These are phyloP conservation scores for Candida vartiovaarae DNA, from an alignment of 805 yeast genomes.

Conservation along the genomic window DNA sequence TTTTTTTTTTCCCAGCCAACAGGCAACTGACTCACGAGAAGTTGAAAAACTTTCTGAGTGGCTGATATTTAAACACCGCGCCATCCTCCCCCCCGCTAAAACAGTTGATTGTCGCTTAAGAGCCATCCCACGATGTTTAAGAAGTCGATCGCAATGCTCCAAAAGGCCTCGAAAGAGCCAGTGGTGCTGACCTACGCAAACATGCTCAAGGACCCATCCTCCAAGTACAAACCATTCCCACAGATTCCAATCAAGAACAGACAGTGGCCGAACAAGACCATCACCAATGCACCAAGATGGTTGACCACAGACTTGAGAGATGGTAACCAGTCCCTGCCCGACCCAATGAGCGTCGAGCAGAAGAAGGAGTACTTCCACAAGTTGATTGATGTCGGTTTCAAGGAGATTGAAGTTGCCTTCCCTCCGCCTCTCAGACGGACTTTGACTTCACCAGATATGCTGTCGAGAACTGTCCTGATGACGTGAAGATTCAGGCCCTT, in stretches of 20 bases:
- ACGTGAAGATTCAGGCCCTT: conserved; percentile 65
- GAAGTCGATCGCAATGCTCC: conserved; percentile 10
- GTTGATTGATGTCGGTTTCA: conserved; percentile 65
- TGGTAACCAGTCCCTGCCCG: conserved; percentile 77
- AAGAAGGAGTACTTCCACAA: conserved; percentile 71
- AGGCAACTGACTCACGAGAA: too few relatives aligned
- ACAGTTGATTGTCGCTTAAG: too few relatives aligned
- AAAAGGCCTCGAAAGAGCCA: conserved; percentile 25
- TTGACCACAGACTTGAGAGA: conserved; percentile 73
- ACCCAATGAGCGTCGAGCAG: conserved; percentile 72
- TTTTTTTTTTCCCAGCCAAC: too few relatives aligned
- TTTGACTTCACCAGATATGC: conserved; percentile 78
- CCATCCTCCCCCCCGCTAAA: too few relatives aligned
- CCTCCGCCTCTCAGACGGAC: conserved; percentile 82
- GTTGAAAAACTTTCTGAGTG: too few relatives aligned
- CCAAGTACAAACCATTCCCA: conserved; percentile 50
- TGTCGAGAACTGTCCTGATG: conserved; percentile 71
- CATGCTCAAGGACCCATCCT: conserved; percentile 68
- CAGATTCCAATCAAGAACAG: conserved; percentile 53
- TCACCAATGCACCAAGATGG: conserved; percentile 75
- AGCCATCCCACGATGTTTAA: conserved; percentile 17
- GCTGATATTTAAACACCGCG: too few relatives aligned
- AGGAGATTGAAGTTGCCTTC: conserved; percentile 75
- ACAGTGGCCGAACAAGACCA: conserved; percentile 63
- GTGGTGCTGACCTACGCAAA: conserved; percentile 25